Conservation (phyloP, 176 grass and related monocot genomes). For the Alloteropsis semialata region DNA sequence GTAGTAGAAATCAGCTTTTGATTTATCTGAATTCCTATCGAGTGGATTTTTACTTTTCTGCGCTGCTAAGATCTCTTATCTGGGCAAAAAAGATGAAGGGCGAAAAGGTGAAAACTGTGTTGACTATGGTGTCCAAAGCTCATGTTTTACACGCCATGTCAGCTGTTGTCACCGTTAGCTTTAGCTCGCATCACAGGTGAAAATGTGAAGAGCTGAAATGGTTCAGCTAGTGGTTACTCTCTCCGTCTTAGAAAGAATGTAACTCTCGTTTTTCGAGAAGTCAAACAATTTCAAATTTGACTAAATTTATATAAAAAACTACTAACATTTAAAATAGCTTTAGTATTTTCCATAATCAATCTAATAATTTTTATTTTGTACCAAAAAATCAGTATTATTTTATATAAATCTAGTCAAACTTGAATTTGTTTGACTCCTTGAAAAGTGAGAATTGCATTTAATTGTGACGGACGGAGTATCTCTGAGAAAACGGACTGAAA, state of each 20-base stretch:
- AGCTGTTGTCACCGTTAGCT: background rate
- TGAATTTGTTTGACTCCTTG: too few relatives aligned
- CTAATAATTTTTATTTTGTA: too few relatives aligned
- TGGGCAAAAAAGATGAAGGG: background rate
- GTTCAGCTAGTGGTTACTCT: background rate
- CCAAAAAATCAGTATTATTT: too few relatives aligned
- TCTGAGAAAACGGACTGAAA: background rate
- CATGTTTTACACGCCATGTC: background rate
- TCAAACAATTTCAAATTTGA: too few relatives aligned
- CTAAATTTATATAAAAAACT: too few relatives aligned
- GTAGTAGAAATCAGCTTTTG: background rate
- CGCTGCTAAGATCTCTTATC: conserved; percentile 7
- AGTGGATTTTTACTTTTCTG: background rate
- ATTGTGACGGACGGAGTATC: too few relatives aligned
- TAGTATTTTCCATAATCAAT: too few relatives aligned
- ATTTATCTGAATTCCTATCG: background rate
- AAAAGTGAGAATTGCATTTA: too few relatives aligned
- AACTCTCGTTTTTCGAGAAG: too few relatives aligned
- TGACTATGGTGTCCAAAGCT: background rate
- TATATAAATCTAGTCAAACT: too few relatives aligned
- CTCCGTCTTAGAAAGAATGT: too few relatives aligned
- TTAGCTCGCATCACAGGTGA: background rate
- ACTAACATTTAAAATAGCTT: too few relatives aligned
- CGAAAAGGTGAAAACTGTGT: background rate
- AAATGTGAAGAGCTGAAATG: background rate